Conservation (phyloP, 2,329 filamentous ascomycete species). For the Sphaerulina populicola region DNA sequence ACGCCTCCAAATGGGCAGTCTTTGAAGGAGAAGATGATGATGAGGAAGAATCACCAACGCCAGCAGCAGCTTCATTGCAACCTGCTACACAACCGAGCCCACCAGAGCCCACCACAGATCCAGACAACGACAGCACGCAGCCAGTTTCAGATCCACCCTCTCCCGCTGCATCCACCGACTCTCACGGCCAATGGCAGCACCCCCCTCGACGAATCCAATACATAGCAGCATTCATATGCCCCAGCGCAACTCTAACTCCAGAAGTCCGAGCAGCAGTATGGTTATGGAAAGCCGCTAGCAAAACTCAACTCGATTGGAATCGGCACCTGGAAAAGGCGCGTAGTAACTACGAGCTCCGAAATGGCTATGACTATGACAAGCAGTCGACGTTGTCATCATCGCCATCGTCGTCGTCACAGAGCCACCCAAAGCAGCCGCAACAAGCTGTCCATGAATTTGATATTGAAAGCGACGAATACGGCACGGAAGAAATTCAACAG, state of each 20-base stretch:
- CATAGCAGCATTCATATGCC: conserved; percentile 16
- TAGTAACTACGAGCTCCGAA: not conserved
- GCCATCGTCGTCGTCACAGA: no score
- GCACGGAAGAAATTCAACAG: conserved; percentile 3
- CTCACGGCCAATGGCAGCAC: conserved; percentile 15
- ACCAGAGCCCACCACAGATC: not conserved
- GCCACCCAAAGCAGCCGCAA: no score
- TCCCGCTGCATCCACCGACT: conserved; percentile 14
- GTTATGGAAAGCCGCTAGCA: conserved; percentile 21
- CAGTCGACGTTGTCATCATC: no score
- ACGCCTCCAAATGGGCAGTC: not conserved
- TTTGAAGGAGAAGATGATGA: not conserved
- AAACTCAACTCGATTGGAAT: conserved; percentile 19
- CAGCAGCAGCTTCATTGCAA: not conserved
- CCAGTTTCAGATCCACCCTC: not conserved
- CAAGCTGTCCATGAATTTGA: not conserved
- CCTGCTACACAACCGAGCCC: not conserved
- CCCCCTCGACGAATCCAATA: conserved; percentile 20
- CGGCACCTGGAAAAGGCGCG: conserved; percentile 7
- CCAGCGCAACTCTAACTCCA: conserved; percentile 14
- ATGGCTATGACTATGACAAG: not conserved
- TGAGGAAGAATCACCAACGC: not conserved
- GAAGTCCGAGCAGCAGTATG: conserved; percentile 17
- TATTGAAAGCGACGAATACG: conserved; percentile 7
- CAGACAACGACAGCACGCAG: no score